Base-by-base conservation (phyloP, 352 stramenopile species). In the Pythium plurisporium region DNA sequence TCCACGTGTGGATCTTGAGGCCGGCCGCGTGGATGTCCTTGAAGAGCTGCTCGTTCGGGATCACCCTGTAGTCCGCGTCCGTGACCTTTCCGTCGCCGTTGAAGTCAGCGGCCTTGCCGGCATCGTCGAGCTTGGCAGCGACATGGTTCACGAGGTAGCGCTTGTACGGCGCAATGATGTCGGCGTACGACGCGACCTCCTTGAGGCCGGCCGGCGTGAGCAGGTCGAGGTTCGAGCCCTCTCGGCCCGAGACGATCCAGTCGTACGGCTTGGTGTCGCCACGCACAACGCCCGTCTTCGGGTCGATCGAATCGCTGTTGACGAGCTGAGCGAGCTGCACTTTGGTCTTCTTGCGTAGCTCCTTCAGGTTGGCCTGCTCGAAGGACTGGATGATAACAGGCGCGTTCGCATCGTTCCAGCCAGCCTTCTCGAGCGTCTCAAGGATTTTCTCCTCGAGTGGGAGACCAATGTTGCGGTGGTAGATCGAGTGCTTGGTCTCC, bases 401-500 rank as follows among this genome's bases (percentile, higher is more conserved):
- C 1, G 79, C 79, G 20, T 83, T 70, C 3, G 70, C 74, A 57
- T 82, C 61, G 46, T 81, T 85, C 78, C 79, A 91, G n/a, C 78
- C 81, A 30, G 74, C 80, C 34, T 74, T 65, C 8, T 83, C 74
- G 19, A 96, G 70, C 47, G 89, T 59, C 29, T 76, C 70, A 5
- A 96, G 61, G 50, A 96, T 64, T 38, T 82, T 80, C 54, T 93
- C 79, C 25, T 94, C 80, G 15, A 96, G 68, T 14, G 83, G 73
- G 7, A 96, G 61, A 2, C 82, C 76, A 0, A 95, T 58, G 7
- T 70, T 59, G 49, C 80, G 70, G 70, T 90, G 70, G 66, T 88
- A 88, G 45, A 70, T 92, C 55, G 77, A 80, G 62, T 96, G 76
- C 66, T 96, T 97, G 30, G 89, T 76, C 72, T 97, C 89, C 3